Evolutionary conservation across 208 protist genomes (phyloP).

Genomic region (Hexamita inflata): DNA sequence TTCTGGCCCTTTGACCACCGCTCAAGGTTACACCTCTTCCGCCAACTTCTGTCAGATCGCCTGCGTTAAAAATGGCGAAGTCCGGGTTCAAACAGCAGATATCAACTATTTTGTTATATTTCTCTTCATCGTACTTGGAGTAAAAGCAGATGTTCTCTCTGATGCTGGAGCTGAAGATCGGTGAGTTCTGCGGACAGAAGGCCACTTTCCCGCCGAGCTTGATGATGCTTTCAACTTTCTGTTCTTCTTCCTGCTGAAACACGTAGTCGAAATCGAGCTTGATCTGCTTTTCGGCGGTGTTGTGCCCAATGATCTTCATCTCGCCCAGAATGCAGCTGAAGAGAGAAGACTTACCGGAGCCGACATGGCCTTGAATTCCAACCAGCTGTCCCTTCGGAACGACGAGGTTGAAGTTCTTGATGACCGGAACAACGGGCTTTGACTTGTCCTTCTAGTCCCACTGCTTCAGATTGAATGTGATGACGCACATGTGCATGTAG

Average conservation of each 20-base stretch:
- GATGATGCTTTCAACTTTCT: neutral
- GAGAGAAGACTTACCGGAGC: conserved; percentile 44
- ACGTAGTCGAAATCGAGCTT: neutral
- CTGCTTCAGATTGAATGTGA: too few relatives aligned
- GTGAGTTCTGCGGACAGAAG: neutral
- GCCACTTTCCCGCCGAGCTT: neutral
- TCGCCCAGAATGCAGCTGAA: conserved; percentile 44
- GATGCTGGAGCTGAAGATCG: neutral
- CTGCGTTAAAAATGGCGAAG: neutral
- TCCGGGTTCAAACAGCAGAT: conserved; percentile 1
- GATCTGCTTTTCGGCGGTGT: neutral
- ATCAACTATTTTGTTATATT: neutral
- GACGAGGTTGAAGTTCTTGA: conserved; percentile 36
- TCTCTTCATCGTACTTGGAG: neutral
- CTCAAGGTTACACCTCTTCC: conserved; percentile 62
- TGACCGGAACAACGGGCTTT: too few relatives aligned
- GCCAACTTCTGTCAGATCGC: conserved; percentile 46
- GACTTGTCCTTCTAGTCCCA: too few relatives aligned
- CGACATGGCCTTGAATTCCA: conserved; percentile 41
- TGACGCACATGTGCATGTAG: too few relatives aligned
- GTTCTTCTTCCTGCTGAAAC: neutral
- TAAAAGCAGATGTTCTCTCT: conserved; percentile 6
- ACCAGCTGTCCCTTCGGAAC: conserved; percentile 32
- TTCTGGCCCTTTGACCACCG: conserved; percentile 59
- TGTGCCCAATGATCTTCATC: conserved; percentile 7